Conservation (phyloP, 148 eudicot species). For the Rhododendron ferrugineum region DNA sequence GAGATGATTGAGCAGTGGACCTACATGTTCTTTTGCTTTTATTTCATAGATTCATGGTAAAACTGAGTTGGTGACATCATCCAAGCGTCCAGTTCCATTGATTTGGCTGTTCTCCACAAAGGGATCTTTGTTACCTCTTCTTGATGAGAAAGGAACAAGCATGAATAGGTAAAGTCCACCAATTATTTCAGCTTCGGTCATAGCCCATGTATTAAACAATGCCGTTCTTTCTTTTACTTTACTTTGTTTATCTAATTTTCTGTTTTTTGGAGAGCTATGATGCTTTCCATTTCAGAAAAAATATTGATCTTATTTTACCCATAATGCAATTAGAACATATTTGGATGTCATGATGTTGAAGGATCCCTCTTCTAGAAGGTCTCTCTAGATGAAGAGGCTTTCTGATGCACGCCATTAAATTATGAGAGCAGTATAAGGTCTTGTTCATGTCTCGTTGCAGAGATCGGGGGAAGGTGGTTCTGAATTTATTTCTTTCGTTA, state of each 20-base stretch:
- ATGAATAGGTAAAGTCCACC: slow-evolving; percentile 69
- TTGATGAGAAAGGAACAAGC: slow-evolving; percentile 81
- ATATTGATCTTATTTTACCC: background rate
- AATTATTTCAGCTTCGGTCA: background rate
- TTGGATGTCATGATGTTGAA: background rate
- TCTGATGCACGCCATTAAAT: background rate
- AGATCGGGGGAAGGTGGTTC: background rate
- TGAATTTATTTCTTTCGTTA: background rate
- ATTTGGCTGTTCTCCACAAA: slow-evolving; percentile 96
- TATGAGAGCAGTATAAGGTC: background rate
- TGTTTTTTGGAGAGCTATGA: background rate
- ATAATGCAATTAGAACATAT: background rate
- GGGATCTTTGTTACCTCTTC: slow-evolving; percentile 73
- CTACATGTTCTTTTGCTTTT: slow-evolving; percentile 8
- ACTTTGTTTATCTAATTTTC: background rate
- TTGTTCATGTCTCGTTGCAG: background rate
- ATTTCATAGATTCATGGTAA: slow-evolving; percentile 75
- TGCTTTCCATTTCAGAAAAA: background rate
- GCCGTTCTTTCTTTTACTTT: background rate
- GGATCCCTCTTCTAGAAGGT: background rate
- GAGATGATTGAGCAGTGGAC: background rate
- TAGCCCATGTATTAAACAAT: background rate
- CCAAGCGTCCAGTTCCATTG: slow-evolving; percentile 97
- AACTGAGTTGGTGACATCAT: slow-evolving; percentile 87
- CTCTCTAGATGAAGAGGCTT: background rate